These are phyloP conservation scores for Thecaphora frezii DNA, from an alignment of 1,284 basidiomycete genomes.

Conservation along the genomic window DNA sequence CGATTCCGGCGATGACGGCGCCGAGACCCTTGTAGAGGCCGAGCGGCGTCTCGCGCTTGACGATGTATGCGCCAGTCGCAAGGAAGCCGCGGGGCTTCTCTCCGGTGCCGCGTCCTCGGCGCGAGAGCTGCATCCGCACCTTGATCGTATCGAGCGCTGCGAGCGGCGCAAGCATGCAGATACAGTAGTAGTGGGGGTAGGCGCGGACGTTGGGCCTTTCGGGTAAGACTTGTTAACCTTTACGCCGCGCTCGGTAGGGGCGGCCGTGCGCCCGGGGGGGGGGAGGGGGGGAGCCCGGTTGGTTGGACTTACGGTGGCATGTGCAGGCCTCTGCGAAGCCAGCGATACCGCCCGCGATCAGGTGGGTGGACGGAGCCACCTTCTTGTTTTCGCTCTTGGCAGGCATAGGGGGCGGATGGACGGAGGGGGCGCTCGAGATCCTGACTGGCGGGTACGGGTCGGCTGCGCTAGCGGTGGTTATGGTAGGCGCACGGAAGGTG, in stretches of 20 bases:
- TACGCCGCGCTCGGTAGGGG: neutral
- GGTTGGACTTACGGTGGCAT: conserved; percentile 54
- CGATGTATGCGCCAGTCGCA: conserved; percentile 86
- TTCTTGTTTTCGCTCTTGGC: conserved; percentile 37
- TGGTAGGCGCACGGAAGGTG: too few relatives aligned
- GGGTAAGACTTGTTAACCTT: neutral
- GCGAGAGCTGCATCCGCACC: conserved; percentile 85
- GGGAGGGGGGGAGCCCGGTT: neutral
- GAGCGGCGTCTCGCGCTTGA: conserved; percentile 85
- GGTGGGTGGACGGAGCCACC: conserved; percentile 56
- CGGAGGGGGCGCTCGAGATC: too few relatives aligned
- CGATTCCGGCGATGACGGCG: conserved; percentile 88
- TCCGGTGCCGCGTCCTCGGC: conserved; percentile 40
- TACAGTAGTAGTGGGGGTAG: conserved; percentile 1
- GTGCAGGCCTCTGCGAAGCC: conserved; percentile 58
- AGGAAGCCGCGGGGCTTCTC: conserved; percentile 82
- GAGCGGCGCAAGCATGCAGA: neutral
- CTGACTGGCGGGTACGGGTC: too few relatives aligned
- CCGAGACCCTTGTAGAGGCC: conserved; percentile 98
- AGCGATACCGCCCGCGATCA: conserved; percentile 58
- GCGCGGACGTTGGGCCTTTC: neutral
- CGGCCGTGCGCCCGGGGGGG: too few relatives aligned
- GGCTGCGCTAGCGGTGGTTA: too few relatives aligned
- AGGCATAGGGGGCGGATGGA: conserved; percentile 8
- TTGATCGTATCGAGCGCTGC: conserved; percentile 84